Evolutionary conservation across 352 stramenopile species (phyloP).

Genomic region (Phytophthora macrochlamydospora): DNA sequence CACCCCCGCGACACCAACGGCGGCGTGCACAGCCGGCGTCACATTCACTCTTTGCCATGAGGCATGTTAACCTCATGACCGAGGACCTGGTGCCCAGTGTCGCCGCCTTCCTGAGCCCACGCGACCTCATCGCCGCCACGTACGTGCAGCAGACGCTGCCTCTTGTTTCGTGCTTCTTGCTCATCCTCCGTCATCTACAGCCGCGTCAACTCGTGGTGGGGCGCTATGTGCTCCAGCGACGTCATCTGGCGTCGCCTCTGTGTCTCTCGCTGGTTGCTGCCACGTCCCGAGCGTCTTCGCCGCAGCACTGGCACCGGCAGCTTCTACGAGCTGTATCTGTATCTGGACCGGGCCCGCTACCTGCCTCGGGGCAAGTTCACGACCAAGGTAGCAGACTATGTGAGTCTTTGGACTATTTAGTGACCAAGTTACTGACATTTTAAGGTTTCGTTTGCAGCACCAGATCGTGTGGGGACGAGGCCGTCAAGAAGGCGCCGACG

Average conservation of each 20-base stretch:
- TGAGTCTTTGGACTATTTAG: not conserved
- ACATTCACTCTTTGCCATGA: constrained; percentile 21
- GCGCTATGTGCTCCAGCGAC: constrained; percentile 48
- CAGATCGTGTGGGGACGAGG: constrained; percentile 75
- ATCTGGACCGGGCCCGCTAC: constrained; percentile 60
- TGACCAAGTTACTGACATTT: constrained; percentile 1
- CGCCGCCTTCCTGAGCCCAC: constrained; percentile 55
- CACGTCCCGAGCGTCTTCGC: constrained; percentile 47
- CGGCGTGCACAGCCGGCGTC: constrained; percentile 10
- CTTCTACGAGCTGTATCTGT: constrained; percentile 66
- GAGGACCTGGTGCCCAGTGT: constrained; percentile 66
- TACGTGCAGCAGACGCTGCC: constrained; percentile 22
- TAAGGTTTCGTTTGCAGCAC: constrained; percentile 26
- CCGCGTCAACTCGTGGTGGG: constrained; percentile 64
- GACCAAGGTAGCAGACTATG: constrained; percentile 37
- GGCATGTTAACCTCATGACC: constrained; percentile 27
- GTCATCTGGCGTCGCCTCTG: constrained; percentile 59
- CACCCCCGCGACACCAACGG: too few species aligned
- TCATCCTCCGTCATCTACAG: constrained; percentile 16
- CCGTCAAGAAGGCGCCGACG: constrained; percentile 66
- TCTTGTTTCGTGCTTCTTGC: not conserved
- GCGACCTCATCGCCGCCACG: constrained; percentile 55
- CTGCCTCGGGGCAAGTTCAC: constrained; percentile 71
- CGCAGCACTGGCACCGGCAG: constrained; percentile 51
- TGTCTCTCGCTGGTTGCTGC: constrained; percentile 53